Base-by-base conservation (phyloP, 495 filamentous ascomycete species). In the Cladorrhinum samala region DNA sequence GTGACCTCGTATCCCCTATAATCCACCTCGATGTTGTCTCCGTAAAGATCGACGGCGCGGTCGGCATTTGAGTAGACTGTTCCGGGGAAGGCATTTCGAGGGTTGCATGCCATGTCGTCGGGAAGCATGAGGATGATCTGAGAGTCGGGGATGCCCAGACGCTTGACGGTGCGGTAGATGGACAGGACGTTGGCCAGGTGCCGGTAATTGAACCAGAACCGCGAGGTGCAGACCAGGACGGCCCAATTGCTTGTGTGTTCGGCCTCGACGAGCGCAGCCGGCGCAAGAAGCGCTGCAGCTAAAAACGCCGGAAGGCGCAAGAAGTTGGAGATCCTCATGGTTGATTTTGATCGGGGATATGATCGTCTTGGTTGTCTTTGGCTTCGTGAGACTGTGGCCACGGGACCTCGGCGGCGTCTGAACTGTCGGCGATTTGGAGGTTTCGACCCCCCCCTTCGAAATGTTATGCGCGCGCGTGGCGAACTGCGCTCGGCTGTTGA, bases 191-290 rank as follows among this genome's bases (percentile, higher is more conserved):
- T 98, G 64, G 94, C 92, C 36, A 98, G 83, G 65, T 98, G 93
- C 39, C 93, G 88, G 74, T 98, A 98, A 74, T 98, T 98, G 82
- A 98, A 98, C 93, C 93, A 98, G 77, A 98, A 98, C 52, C 93
- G 86, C 7, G 94, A 97, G n/a, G 93, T 98, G 42, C 86, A 91
- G 33, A 98, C 93, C 7, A 98, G 83, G 43, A 98, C 93, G 2
- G 93, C 93, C 94, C 94, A 98, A 68, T 98, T 98, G 57, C 88
- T 95, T 1, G 94, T 97, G 70, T 98, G 93, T 54, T 93, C 88
- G 53, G 85, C 83, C 24, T 72, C 61, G 33, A 76, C 75, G 25
- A 64, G 60, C 9, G 60, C 55, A 25, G 67, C 51, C 43, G 74
- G 56, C 42, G 69, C 61, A 49, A 79, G 60, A 56, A 83, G 62